Conservation (phyloP, 164 flowering plant genomes). For the Nymphaea thermarum region DNA sequence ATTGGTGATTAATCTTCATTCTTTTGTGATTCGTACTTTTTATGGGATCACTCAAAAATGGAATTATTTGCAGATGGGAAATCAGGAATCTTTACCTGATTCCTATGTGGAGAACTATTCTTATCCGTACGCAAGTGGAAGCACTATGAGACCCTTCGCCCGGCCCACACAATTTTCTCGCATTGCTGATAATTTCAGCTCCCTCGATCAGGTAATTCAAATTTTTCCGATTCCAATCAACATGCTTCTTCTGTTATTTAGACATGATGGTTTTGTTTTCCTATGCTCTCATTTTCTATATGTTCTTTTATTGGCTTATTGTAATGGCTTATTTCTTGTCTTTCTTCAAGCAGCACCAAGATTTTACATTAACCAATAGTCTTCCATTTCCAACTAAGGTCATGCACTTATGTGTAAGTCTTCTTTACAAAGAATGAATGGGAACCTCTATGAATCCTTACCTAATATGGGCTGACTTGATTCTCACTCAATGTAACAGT, state of each 20-base stretch:
- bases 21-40: neutral
- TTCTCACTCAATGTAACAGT: too few relatives aligned
- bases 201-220: slow-evolving; percentile 8
- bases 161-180: neutral
- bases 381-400: too few relatives aligned
- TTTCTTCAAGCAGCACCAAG: neutral
- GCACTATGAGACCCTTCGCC: neutral
- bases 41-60: neutral
- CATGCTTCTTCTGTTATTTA: neutral
- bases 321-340: neutral
- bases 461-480: too few relatives aligned
- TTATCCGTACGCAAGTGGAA: neutral
- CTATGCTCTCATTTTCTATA: too few relatives aligned
- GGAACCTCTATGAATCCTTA: too few relatives aligned
- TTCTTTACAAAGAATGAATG: too few relatives aligned
- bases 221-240: neutral
- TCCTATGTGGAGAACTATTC: neutral
- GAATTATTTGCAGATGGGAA: slow-evolving; percentile 4
- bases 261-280: neutral
- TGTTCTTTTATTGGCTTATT: neutral
- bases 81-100: slow-evolving; percentile 2
- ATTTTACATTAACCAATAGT: neutral
- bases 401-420: too few relatives aligned
- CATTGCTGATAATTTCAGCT: slow-evolving; percentile 11
- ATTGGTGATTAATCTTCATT: neutral